Conservation (phyloP, 2,329 filamentous ascomycete species). For the Cordyceps farinosa region DNA sequence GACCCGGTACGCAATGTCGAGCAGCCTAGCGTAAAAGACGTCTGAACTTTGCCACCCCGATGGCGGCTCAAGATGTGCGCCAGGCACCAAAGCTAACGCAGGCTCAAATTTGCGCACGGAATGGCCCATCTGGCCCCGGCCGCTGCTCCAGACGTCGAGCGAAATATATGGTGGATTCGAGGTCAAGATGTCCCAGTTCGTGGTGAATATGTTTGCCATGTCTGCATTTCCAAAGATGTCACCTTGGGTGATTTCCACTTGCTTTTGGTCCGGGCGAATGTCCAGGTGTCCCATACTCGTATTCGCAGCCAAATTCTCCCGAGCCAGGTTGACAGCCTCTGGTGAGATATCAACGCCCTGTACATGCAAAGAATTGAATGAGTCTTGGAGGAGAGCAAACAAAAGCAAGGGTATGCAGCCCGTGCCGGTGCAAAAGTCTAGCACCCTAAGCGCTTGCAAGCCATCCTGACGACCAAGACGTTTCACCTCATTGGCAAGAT, state of each 20-base stretch:
- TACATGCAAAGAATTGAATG: conserved; percentile 45
- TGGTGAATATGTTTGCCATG: conserved; percentile 27
- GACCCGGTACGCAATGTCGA: conserved; percentile 50
- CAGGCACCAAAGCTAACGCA: conserved; percentile 67
- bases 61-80: conserved; percentile 28
- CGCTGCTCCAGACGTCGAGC: conserved; percentile 38
- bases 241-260: conserved; percentile 44
- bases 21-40: conserved; percentile 65
- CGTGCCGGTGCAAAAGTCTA: conserved; percentile 88
- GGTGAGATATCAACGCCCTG: conserved; percentile 71
- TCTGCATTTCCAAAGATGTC: conserved; percentile 47
- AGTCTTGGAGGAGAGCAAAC: conserved; percentile 54
- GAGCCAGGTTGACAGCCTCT: conserved; percentile 61
- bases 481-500: conserved; percentile 49
- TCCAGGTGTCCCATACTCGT: conserved; percentile 25
- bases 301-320: conserved; percentile 59
- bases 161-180: conserved; percentile 94
- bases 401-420: conserved; percentile 85
- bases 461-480: not conserved
- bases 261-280: conserved; percentile 19
- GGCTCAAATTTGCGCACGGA: conserved; percentile 85
- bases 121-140: conserved; percentile 50
- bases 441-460: conserved; percentile 42
- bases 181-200: conserved; percentile 62
- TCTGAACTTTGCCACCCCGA: conserved; percentile 39